Base-by-base conservation (phyloP, 495 filamentous ascomycete species). In the Parmelia sp. region DNA sequence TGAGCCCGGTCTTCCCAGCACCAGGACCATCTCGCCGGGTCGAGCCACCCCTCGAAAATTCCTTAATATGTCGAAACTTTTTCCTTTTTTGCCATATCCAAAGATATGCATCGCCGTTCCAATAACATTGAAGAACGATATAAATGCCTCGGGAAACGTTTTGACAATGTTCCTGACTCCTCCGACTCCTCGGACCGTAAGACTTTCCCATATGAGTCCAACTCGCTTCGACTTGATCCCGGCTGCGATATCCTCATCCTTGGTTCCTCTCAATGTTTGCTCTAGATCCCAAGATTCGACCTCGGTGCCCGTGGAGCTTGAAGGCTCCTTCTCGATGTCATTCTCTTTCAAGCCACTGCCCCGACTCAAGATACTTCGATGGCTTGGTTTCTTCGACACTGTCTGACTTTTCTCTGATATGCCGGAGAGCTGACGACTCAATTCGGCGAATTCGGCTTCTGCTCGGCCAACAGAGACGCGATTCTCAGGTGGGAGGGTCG, bases 371-470 rank as follows among this genome's bases (percentile, higher is more conserved):
- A 45, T 45, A 45, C 21, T 23, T 45, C 42, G 7, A 10, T 45
- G 42, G 21, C 42, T 23, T 45, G 42, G 42, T 45, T 2, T 23
- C 60, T 17, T 49, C 15, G 42, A 45, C 23, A 23, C 11, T 0
- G 42, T 45, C 42, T 45, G n/a, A 21, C 42, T 45, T 23, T 45
- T 23, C 11, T 86, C 82, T 17, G 88, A 91, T 39, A 89, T 74
- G 17, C 77, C 82, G 21, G 86, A 87, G 33, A 96, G 78, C 75
- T 93, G 85, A 53, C 84, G 80, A 69, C 83, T 89, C 25, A 95
- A 78, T 65, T 91, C 81, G 11, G 83, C 84, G 66, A 95, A 96
- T 49, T 94, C 88, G 40, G 85, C 82, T 72, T 92, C 86, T 15
- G 91, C 91, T 40, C 80, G 83, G 60, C 82, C 77, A 60, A 96